Percentiles rank a stretch among this genome's conserved stretches.
Conservation (phyloP, 495 filamentous ascomycete genomes). For the Penicillium lividum region DNA sequence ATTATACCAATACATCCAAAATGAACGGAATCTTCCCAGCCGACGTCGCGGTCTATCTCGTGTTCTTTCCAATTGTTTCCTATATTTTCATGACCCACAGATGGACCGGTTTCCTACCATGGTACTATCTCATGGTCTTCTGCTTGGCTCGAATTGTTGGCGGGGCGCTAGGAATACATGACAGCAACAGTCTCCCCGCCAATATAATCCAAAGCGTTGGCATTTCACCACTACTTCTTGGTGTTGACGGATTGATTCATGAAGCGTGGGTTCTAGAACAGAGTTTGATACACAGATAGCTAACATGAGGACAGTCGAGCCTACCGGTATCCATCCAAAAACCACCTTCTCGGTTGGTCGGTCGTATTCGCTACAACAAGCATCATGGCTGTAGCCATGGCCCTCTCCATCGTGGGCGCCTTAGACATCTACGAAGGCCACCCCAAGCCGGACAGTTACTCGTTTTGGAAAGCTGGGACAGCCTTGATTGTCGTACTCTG, state of each 20-base stretch:
- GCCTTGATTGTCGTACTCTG: background rate
- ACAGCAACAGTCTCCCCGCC: background rate
- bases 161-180: background rate
- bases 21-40: constrained; percentile 1
- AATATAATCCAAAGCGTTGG: background rate
- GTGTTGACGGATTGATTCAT: background rate
- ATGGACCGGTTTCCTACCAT: background rate
- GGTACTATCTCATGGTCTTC: background rate
- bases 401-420: background rate
- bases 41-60: background rate
- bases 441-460: background rate
- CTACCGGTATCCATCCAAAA: background rate
- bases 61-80: background rate
- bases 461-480: background rate
- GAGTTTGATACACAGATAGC: background rate
- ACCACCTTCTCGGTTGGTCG: background rate
- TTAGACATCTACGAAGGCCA: background rate
- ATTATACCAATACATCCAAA: background rate
- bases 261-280: background rate
- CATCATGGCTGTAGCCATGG: background rate
- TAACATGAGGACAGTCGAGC: background rate
- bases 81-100: background rate
- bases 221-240: background rate
- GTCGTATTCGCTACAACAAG: background rate
- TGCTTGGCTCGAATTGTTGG: constrained; percentile 4